Base-by-base conservation (phyloP, 2,329 filamentous ascomycete genomes). In the Clonostachys rhizophaga region DNA sequence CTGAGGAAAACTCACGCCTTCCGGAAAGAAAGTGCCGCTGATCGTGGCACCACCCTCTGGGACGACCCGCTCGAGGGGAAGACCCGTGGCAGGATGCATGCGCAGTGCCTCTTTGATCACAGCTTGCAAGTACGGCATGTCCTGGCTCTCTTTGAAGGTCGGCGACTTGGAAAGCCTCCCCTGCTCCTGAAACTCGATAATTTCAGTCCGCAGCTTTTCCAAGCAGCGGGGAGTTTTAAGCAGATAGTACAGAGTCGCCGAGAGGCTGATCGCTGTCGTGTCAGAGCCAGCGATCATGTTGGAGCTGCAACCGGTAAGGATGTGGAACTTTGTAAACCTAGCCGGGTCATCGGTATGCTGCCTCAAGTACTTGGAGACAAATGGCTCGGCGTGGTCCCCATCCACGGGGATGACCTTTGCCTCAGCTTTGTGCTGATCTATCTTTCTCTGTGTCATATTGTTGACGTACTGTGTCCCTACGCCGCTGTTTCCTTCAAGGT, bases 31-130 rank as follows among this genome's bases (percentile, higher is more conserved):
- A 1, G 50, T 20, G 0, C 60, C 63, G 2, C 62, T 62, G 6
- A 80, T 62, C 6, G 66, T 63, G 0, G 63, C 61, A 1, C 77
- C 76, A 0, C 63, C 68, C 3, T 63, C 47, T 0, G 75, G 73
- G 0, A 78, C 74, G 1, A 69, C 62, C 5, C 77, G 66, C 55
- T 72, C 71, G n/a, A 79, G 58, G 4, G 74, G 70, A 11, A 79
- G 57, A 5, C 72, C 75, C 0, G 69, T 68, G 0, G 74, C 70
- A 2, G 76, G 67, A 44, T 77, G 71, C 17, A 81, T 59, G 13
- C 78, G 69, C 16, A 80, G 57, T 0, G 72, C 70, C 54, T 81
- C 77, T 45, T 78, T 77, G 37, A 81, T 70, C 4, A 73, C 68
- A 1, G 75, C 76, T 49, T 79, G 70, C 14, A 80, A 63, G 50